Percentiles rank a stretch among this genome's conserved stretches.
phyloP scores from a whole-genome alignment of 306 rosid species.

The Vigna reflexopilosa region DNA sequence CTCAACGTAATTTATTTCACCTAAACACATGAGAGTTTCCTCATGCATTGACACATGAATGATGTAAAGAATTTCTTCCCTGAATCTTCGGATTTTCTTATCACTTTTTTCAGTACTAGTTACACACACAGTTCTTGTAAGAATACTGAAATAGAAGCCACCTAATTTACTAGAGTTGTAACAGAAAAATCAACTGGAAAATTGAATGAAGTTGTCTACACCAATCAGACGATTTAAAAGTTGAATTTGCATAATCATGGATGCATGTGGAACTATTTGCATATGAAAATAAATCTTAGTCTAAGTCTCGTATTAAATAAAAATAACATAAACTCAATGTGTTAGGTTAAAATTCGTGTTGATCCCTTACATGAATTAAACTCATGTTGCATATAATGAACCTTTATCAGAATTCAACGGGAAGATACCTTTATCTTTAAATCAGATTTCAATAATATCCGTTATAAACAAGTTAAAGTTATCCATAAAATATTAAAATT shows the following conservation, averaged over 20 bases:
- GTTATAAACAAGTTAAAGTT: too few species aligned
- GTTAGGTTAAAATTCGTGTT: too few species aligned
- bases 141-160: slow-evolving; percentile 9
- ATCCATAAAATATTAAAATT: too few species aligned
- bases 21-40: slow-evolving; percentile 12
- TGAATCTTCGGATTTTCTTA: not conserved
- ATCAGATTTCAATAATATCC: too few species aligned
- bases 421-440: too few species aligned
- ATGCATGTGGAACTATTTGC: slow-evolving; percentile 13
- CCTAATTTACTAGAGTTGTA: not conserved
- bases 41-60: not conserved
- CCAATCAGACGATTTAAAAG: not conserved
- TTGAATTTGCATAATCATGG: not conserved
- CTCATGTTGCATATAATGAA: too few species aligned
- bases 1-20: not conserved
- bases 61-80: slow-evolving; percentile 12
- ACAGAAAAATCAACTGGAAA: not conserved
- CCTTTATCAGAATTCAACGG: too few species aligned
- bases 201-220: not conserved
- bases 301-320: too few species aligned
- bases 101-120: not conserved
- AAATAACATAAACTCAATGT: too few species aligned
- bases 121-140: slow-evolving; percentile 14
- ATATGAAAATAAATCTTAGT: too few species aligned
- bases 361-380: too few species aligned